Conservation (phyloP, 164 flowering plant genomes). For the Liquidambar formosana region DNA sequence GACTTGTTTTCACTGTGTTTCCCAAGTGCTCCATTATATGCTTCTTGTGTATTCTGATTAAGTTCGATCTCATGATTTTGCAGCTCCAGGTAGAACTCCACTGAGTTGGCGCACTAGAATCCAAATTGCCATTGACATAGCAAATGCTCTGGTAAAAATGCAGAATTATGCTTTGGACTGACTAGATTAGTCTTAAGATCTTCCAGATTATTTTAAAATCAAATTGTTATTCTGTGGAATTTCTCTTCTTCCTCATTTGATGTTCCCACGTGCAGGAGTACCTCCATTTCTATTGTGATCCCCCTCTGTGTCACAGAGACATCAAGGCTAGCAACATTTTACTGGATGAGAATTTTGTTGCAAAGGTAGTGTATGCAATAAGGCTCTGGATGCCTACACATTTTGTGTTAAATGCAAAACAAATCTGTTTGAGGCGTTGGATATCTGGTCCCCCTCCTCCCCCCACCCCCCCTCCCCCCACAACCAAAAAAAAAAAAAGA, state of each 20-base stretch:
- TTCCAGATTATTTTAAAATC: neutral
- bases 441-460: no score
- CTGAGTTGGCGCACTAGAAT: conserved; percentile 83
- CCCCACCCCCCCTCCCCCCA: no score
- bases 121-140: conserved; percentile 94
- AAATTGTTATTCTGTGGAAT: neutral
- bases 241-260: conserved; percentile 6
- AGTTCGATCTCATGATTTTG: conserved; percentile 14
- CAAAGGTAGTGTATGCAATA: conserved; percentile 62
- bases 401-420: neutral
- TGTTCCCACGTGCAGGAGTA: conserved; percentile 70
- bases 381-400: neutral
- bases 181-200: neutral
- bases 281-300: conserved; percentile 96
- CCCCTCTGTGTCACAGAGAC: conserved; percentile 97
- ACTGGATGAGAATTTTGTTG: conserved; percentile 81
- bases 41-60: neutral
- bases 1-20: no score
- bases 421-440: no score
- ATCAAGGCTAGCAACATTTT: conserved; percentile 96
- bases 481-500: no score
- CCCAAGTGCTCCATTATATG: no score
- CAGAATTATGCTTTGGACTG: neutral
- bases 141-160: conserved; percentile 89
- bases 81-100: conserved; percentile 69